Evolutionary conservation across 2,329 filamentous ascomycete species (phyloP).

Genomic region (Verticillium isaacii): DNA sequence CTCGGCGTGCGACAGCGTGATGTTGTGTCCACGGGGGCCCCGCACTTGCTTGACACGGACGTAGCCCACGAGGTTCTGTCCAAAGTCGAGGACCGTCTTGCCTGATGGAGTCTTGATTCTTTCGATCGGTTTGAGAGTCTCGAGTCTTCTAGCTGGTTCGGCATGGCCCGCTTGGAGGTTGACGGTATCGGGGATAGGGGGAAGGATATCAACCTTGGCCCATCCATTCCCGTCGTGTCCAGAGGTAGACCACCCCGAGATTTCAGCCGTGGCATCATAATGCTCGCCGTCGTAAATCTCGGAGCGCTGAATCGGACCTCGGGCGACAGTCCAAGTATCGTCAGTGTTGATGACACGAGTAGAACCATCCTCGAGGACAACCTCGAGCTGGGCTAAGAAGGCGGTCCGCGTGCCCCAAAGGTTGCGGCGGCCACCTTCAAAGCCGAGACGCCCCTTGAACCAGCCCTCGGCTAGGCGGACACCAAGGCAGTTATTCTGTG

Average conservation of each 20-base stretch:
- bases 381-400: not conserved
- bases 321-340: not conserved
- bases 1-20: conserved; percentile 33
- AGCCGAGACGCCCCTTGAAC: conserved; percentile 28
- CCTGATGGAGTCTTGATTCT: conserved; percentile 26
- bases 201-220: not conserved
- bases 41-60: conserved; percentile 17
- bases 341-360: not conserved
- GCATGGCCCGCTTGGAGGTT: conserved; percentile 3
- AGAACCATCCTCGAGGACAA: conserved; percentile 3
- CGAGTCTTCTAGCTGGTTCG: conserved; percentile 14
- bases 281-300: conserved; percentile 13
- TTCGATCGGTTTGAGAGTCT: conserved; percentile 19
- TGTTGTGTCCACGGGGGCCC: conserved; percentile 13
- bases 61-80: conserved; percentile 37
- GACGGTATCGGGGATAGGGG: not conserved
- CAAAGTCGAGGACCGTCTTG: conserved; percentile 36
- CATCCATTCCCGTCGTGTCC: conserved; percentile 5
- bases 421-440: conserved; percentile 14
- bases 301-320: conserved; percentile 6
- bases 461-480: conserved; percentile 40
- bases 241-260: conserved; percentile 1
- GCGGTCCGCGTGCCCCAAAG: conserved; percentile 16
- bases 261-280: conserved; percentile 7
- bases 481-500: conserved; percentile 27